Base-by-base conservation (phyloP, 306 rosid species). In the Cicer arietinum region DNA sequence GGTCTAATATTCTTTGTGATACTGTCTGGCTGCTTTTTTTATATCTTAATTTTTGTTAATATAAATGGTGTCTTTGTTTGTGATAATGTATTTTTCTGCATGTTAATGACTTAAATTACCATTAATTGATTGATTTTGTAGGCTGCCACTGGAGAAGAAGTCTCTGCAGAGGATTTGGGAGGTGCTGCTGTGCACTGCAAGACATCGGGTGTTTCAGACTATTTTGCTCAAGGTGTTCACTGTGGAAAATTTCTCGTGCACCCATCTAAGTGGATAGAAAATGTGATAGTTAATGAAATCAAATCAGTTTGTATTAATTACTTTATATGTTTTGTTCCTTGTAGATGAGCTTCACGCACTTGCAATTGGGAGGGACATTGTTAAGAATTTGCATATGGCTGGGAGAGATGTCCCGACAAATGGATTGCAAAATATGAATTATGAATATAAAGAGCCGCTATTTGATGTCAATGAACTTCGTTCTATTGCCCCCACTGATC, bases 111-210 rank as follows among this genome's bases (percentile, higher is more conserved):
- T 41, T 71, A 74, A 69, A 39, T 42, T 71, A 46, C 58, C 83
- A 75, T 68, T 50, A 77, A 39, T 57, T 72, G 75, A 77, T 69
- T 64, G 48, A 40, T 79, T 79, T 41, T 60, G 63, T 84, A 94
- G 98, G 98, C 98, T 83, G 98, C 98, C 42, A 94, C 97, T 64
- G 97, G 97, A 63, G 97, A 94, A 89, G 98, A 87, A 77, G 91
- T 94, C 63, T 90, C 98, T 9, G 97, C 98, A 2, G 97, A 94
- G 74, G 91, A 94, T 84, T 75, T 94, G 62, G 97, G 98, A 63
- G 97, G 98, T 54, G 96, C 97, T 47, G 46, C 89, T 14, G 89
- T 94, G 67, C 97, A 94, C 83, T 91, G 98, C 94, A 90, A 94
- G 83, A 87, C 89, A 46, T 94, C 97, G 3, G 97, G 98, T 65